Evolutionary conservation across 192 early-diverging fungal species (phyloP), one percentile per base, ranked within the genome.

Genomic region (Linderina pennispora): DNA sequence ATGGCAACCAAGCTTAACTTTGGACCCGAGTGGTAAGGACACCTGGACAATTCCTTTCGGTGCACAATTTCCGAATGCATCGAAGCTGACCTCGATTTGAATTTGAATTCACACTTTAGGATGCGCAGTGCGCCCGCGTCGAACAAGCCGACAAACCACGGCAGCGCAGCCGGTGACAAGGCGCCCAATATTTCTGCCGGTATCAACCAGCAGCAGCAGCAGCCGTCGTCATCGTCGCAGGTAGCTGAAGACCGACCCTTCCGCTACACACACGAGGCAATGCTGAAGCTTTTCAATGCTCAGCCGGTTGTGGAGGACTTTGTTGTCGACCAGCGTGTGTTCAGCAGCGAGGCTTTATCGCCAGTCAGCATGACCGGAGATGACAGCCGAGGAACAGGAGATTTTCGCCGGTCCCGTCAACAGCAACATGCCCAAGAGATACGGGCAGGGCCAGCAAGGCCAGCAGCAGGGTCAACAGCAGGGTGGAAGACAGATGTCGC

Each of bases 201-300:
- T 53, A 20, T 32, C 44, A 23, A 42, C 22, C 45, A 28, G 48
- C 20, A 23, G 23, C 34, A n/a, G n/a, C n/a, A n/a, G n/a, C n/a
- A n/a, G n/a, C n/a, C n/a, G n/a, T n/a, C n/a, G n/a, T n/a, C n/a
- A n/a, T n/a, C n/a, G n/a, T n/a, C n/a, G n/a, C n/a, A n/a, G n/a
- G n/a, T n/a, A n/a, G n/a, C n/a, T n/a, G n/a, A n/a, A n/a, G n/a
- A n/a, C 16, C 75, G 76, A 23, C 65, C 79, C 11, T 82, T 77
- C 52, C 80, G 77, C 68, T 89, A 85, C 62, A 80, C 83, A 11
- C 83, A 82, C 40, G 87, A 87, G 28, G 69, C 75, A 28, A 87
- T 89, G 84, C 64, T 89, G 9, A 78, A 76, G 14, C 60, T 89
- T 28, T 89, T 80, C 62, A 80, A 69, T 23, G 76, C 82, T 3